Base-by-base conservation (phyloP, 345 rosid species). In the Gossypium rotundifolium region DNA sequence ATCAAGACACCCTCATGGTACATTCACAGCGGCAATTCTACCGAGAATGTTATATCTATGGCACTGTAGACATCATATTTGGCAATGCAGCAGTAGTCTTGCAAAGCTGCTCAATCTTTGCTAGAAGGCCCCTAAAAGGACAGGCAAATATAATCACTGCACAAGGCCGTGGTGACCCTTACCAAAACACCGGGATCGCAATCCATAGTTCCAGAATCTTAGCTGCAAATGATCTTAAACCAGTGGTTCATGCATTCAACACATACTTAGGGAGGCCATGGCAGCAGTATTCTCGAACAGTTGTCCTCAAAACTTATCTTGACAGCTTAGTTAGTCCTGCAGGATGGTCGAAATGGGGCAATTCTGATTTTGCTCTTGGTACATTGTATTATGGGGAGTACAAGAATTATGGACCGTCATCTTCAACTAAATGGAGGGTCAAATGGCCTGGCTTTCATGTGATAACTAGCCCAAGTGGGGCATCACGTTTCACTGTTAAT, bases 61-160 rank as follows among this genome's bases (percentile, higher is more conserved):
- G 98, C 71, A 93, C 98, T 11, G 76, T 93, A 3, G 98, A 93
- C 74, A 88, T 93, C 81, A 91, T 93, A 51, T 93, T 93, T 8
- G 98, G 97, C 4, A 93, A 93, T 29, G 98, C 97, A 6, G 97
- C 98, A 0, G 98, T 85, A 0, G 93, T 93, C 33, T 83, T 93
- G 59, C 98, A 93, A 17, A 91, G 84, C 23, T 93, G 89, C 57
- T 74, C 85, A 42, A 91, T 93, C n/a, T 81, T 77, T 1, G 93
- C 78, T 0, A 49, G 97, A 9, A 77, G 81, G 3, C 98, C 98
- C 0, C 68, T 87, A 4, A 70, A 61, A 10, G 97, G 97, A 1
- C 93, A 92, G 79, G 84, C 89, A 49, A 89, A 88, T 62, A 67
- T 88, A 69, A 86, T 92, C 65, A 92, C 97, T 0, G 97, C 97